phyloP scores from a whole-genome alignment of 441 rosid genomes.

The Raphanus hybrid region DNA sequence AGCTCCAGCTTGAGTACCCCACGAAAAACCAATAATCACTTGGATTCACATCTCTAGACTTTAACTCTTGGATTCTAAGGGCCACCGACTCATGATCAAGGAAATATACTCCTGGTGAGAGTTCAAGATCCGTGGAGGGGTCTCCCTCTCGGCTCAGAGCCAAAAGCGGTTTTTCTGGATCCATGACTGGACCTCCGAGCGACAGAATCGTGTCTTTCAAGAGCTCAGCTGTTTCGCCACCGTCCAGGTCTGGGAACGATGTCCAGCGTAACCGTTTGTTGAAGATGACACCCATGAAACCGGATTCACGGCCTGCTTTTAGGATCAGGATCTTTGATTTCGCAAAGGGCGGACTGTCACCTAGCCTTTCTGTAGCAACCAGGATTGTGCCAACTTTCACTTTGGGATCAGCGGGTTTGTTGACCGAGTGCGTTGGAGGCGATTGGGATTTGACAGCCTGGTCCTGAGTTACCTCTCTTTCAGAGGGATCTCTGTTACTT shows the following conservation, averaged over 20 bases:
- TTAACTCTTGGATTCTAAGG: slow-evolving; percentile 49
- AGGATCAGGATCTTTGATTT: slow-evolving; percentile 74
- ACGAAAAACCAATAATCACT: slow-evolving; percentile 86
- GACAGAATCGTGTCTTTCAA: slow-evolving; percentile 73
- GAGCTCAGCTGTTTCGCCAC: slow-evolving; percentile 53
- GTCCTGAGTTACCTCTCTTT: slow-evolving; percentile 41
- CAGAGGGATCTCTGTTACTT: slow-evolving; percentile 44
- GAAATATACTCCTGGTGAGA: slow-evolving; percentile 74
- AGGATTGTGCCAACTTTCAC: slow-evolving; percentile 72
- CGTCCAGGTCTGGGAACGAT: slow-evolving; percentile 55
- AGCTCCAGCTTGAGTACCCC: slow-evolving; percentile 85
- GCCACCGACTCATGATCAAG: slow-evolving; percentile 66
- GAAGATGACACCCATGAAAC: slow-evolving; percentile 83
- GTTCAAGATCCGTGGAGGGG: slow-evolving; percentile 47
- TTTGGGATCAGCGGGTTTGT: slow-evolving; percentile 40
- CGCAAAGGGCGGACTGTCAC: slow-evolving; percentile 58
- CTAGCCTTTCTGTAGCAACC: slow-evolving; percentile 68
- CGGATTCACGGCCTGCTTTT: slow-evolving; percentile 55
- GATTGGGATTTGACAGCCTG: slow-evolving; percentile 34
- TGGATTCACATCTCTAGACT: slow-evolving; percentile 52
- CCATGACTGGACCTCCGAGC: slow-evolving; percentile 80
- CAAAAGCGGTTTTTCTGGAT: slow-evolving; percentile 64
- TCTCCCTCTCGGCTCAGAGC: slow-evolving; percentile 61
- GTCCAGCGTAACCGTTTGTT: slow-evolving; percentile 87
- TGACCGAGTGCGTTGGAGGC: slow-evolving; percentile 40